A percentile compares a stretch with the other conserved stretches of the same genome.
These are phyloP conservation scores for Nepenthes alata DNA, from an alignment of 179 eudicot species.

Conservation along the genomic window DNA sequence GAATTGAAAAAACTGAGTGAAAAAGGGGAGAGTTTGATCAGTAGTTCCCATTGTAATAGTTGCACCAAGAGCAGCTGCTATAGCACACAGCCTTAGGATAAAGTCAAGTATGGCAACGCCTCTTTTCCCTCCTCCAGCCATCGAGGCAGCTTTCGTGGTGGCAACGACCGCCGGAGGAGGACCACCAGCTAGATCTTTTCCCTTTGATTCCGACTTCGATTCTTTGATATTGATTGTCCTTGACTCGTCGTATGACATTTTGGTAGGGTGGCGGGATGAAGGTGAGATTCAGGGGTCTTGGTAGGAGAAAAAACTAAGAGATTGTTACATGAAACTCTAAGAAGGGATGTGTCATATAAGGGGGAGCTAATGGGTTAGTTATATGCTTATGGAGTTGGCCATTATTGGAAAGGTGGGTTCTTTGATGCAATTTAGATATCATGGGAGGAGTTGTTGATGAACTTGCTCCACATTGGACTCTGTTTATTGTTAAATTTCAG, in stretches of 20 bases:
- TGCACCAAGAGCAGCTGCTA: slow-evolving; percentile 61
- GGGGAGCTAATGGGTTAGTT: slow-evolving; percentile 23
- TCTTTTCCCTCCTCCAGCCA: slow-evolving; percentile 37
- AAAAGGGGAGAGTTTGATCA: slow-evolving; percentile 60
- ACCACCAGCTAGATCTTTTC: slow-evolving; percentile 7
- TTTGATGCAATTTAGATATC: not conserved
- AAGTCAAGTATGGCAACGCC: slow-evolving; percentile 64
- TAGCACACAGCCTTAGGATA: slow-evolving; percentile 53
- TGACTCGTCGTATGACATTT: slow-evolving; percentile 22
- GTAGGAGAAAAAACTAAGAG: not conserved
- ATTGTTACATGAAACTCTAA: slow-evolving; percentile 2
- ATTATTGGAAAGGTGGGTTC: slow-evolving; percentile 7
- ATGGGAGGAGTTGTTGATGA: slow-evolving; percentile 34
- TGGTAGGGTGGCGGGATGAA: slow-evolving; percentile 4
- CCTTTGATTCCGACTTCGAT: slow-evolving; percentile 21
- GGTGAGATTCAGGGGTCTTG: not conserved
- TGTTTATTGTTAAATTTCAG: no score
- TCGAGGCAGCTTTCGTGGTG: slow-evolving; percentile 12
- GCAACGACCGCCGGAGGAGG: slow-evolving; percentile 5
- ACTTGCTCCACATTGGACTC: slow-evolving; percentile 32
- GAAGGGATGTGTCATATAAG: slow-evolving; percentile 11
- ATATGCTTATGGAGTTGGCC: slow-evolving; percentile 9
- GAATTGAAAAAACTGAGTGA: slow-evolving; percentile 75
- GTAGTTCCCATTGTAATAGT: slow-evolving; percentile 77
- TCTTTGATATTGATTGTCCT: slow-evolving; percentile 29